Evolutionary conservation across 2,329 filamentous ascomycete genomes (phyloP).

Genomic region (Calonectria honghensis): DNA sequence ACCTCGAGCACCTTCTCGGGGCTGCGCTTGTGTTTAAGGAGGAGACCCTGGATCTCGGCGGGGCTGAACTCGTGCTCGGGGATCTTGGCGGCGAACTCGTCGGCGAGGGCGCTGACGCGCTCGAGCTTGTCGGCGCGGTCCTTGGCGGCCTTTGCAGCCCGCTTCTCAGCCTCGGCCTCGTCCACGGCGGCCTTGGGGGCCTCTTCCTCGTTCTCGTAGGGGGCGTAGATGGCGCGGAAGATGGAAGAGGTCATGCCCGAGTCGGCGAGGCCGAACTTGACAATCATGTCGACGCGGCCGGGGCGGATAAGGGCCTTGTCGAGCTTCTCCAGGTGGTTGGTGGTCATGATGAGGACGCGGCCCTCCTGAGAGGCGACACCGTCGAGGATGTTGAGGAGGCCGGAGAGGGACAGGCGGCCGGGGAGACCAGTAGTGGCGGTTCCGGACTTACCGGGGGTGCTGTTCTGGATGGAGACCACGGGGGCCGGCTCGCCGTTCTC

Average conservation of each 20-base stretch:
- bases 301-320: conserved; percentile 78
- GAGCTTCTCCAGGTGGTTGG: conserved; percentile 77
- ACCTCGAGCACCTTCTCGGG: conserved; percentile 69
- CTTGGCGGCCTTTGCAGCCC: conserved; percentile 57
- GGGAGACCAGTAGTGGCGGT: conserved; percentile 33
- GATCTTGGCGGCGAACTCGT: conserved; percentile 69
- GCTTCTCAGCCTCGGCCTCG: conserved; percentile 53
- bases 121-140: conserved; percentile 61
- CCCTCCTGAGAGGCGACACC: conserved; percentile 80
- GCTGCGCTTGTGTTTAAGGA: conserved; percentile 74
- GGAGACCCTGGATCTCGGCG: conserved; percentile 76
- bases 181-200: conserved; percentile 43
- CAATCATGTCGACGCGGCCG: conserved; percentile 76
- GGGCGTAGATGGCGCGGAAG: conserved; percentile 75
- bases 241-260: conserved; percentile 71
- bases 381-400: conserved; percentile 87
- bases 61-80: conserved; percentile 75
- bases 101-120: conserved; percentile 67
- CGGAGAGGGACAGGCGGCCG: conserved; percentile 79
- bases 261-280: conserved; percentile 75
- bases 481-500: conserved; percentile 49
- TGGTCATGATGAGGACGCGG: conserved; percentile 79
- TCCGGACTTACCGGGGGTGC: conserved; percentile 31
- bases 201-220: conserved; percentile 64
- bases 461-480: conserved; percentile 37